Conservation (phyloP, 164 flowering plant genomes). For the Nelumbo lutea region DNA sequence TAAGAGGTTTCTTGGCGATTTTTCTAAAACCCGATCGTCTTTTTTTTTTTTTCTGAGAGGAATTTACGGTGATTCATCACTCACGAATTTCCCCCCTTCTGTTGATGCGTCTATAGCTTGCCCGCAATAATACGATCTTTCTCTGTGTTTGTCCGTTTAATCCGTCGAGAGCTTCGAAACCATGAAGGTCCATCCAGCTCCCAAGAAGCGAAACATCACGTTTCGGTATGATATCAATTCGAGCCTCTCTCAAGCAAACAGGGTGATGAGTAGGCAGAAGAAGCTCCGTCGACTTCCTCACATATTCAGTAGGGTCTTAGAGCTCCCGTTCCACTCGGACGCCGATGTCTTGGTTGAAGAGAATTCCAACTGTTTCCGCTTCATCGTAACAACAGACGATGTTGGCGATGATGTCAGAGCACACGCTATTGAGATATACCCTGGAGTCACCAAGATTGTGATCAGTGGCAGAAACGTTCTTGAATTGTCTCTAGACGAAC, state of each 20-base stretch:
- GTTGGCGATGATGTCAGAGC: conserved; percentile 41
- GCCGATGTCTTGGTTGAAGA: conserved; percentile 70
- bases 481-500: conserved; percentile 34
- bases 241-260: conserved; percentile 12
- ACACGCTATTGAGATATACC: conserved; percentile 52
- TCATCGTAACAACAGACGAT: conserved; percentile 33
- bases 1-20: no score
- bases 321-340: conserved; percentile 66
- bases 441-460: conserved; percentile 75
- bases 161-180: neutral
- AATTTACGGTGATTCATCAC: no score
- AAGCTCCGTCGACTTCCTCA: conserved; percentile 80
- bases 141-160: neutral
- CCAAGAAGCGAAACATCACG: conserved; percentile 49
- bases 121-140: neutral
- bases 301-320: conserved; percentile 67
- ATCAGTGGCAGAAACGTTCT: conserved; percentile 34
- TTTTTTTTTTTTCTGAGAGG: no score
- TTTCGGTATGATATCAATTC: conserved; percentile 31
- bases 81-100: no score
- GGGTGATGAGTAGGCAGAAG: conserved; percentile 29
- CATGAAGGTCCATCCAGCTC: conserved; percentile 48
- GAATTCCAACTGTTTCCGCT: conserved; percentile 42
- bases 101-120: no score
- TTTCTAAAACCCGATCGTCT: no score